A percentile compares a stretch with the other conserved stretches of the same genome.
phyloP scores from a whole-genome alignment of 441 rosid species.

The Lepidium campestre region DNA sequence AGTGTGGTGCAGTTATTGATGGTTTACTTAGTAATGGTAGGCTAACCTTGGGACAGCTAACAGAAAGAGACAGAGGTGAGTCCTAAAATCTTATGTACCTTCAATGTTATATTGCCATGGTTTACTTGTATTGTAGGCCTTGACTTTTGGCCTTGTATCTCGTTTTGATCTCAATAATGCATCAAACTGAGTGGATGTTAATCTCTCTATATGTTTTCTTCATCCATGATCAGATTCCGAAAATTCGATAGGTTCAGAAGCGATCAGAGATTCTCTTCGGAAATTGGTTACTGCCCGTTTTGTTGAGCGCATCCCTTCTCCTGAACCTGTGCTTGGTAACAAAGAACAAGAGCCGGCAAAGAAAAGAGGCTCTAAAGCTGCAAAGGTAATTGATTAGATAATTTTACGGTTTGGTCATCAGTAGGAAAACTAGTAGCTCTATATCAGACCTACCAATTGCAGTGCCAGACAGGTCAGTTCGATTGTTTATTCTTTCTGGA shows the following conservation, averaged over 20 bases:
- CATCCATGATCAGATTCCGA: conserved; percentile 27
- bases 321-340: conserved; percentile 63
- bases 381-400: conserved; percentile 47
- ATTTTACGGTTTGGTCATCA: neutral
- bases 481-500: neutral
- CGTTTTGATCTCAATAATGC: neutral
- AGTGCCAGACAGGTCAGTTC: neutral
- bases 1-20: conserved; percentile 42
- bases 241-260: conserved; percentile 31
- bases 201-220: neutral
- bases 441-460: neutral
- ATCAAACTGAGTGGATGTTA: neutral
- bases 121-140: neutral
- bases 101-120: neutral
- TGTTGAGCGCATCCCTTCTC: conserved; percentile 74
- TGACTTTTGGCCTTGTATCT: neutral
- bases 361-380: conserved; percentile 58
- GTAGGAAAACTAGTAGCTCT: neutral
- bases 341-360: conserved; percentile 46
- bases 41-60: conserved; percentile 69
- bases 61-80: conserved; percentile 50
- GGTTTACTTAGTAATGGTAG: conserved; percentile 85
- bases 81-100: neutral
- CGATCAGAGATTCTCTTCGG: conserved; percentile 42
- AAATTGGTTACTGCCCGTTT: conserved; percentile 56